These are phyloP conservation scores for Fusarium buharicum DNA, from an alignment of 2,329 filamentous ascomycete genomes.

Conservation along the genomic window DNA sequence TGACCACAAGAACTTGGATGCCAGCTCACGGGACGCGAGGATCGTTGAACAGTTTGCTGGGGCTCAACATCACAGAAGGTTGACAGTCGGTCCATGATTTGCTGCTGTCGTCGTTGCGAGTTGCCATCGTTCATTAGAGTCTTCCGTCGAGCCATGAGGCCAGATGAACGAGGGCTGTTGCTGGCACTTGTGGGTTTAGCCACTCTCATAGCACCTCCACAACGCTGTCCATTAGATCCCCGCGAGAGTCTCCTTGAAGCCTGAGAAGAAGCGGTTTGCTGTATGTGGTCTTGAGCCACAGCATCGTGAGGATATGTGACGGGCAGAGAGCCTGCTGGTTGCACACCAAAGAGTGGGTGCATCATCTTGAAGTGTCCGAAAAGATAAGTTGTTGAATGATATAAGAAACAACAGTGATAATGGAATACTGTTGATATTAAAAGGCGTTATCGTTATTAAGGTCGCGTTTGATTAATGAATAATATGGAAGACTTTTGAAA, in stretches of 20 bases:
- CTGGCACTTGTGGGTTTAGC: slow-evolving; percentile 73
- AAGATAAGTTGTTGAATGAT: background rate
- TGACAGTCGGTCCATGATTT: slow-evolving; percentile 57
- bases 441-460: slow-evolving; percentile 5
- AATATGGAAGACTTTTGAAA: slow-evolving; percentile 6
- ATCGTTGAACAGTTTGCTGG: slow-evolving; percentile 43
- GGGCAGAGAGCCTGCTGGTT: slow-evolving; percentile 44
- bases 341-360: slow-evolving; percentile 45
- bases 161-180: slow-evolving; percentile 72
- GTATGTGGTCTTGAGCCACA: slow-evolving; percentile 63
- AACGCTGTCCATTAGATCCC: slow-evolving; percentile 61
- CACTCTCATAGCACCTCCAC: slow-evolving; percentile 65
- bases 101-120: slow-evolving; percentile 59
- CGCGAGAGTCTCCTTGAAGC: slow-evolving; percentile 60
- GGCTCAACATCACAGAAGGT: slow-evolving; percentile 41
- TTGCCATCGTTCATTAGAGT: slow-evolving; percentile 64
- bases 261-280: slow-evolving; percentile 61
- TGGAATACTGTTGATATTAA: background rate
- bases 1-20: slow-evolving; percentile 70
- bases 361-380: slow-evolving; percentile 45
- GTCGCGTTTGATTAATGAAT: slow-evolving; percentile 1
- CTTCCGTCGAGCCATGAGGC: slow-evolving; percentile 62
- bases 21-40: slow-evolving; percentile 76
- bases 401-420: background rate
- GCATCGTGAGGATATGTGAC: slow-evolving; percentile 50